Conservation (phyloP, 768 basidiomycete genomes). For the Asterophora lycoperdoides region DNA sequence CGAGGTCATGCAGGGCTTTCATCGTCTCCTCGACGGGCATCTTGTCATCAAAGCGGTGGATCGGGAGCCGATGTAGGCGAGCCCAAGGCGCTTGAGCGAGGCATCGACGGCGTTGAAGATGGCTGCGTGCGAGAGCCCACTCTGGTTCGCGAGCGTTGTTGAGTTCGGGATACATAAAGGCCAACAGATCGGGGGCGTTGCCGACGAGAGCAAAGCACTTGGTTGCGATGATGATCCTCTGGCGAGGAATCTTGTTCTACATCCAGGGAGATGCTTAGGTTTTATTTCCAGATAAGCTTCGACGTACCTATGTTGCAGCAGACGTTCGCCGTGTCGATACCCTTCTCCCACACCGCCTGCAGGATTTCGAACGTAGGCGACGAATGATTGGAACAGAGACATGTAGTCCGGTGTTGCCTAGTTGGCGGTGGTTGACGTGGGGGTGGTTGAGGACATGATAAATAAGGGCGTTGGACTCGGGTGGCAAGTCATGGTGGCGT, state of each 20-base stretch:
- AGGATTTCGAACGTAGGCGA: slow-evolving; percentile 41
- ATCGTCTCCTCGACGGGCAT: slow-evolving; percentile 38
- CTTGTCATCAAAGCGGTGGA: slow-evolving; percentile 35
- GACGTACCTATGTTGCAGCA: slow-evolving; percentile 28
- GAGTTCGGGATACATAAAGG: background rate
- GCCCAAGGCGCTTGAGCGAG: slow-evolving; percentile 23
- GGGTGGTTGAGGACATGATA: too few relatives aligned
- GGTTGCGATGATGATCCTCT: too few relatives aligned
- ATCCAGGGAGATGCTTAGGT: too few relatives aligned
- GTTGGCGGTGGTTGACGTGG: too few relatives aligned
- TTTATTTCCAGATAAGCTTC: too few relatives aligned
- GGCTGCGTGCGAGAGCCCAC: slow-evolving; percentile 17
- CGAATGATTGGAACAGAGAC: too few relatives aligned
- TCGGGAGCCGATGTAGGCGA: slow-evolving; percentile 32
- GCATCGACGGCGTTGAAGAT: slow-evolving; percentile 31
- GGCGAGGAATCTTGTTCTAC: too few relatives aligned
- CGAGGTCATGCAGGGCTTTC: slow-evolving; percentile 43
- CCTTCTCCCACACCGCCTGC: slow-evolving; percentile 39
- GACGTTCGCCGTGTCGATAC: slow-evolving; percentile 33
- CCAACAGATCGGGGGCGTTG: background rate
- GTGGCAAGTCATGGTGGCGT: too few relatives aligned
- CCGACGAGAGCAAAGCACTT: slow-evolving; percentile 13
- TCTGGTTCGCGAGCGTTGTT: slow-evolving; percentile 13
- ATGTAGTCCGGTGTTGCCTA: too few relatives aligned
- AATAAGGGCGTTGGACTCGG: too few relatives aligned